These are phyloP conservation scores for Cladobotryum protrusum DNA, from an alignment of 2,329 filamentous ascomycete species.

Conservation along the genomic window DNA sequence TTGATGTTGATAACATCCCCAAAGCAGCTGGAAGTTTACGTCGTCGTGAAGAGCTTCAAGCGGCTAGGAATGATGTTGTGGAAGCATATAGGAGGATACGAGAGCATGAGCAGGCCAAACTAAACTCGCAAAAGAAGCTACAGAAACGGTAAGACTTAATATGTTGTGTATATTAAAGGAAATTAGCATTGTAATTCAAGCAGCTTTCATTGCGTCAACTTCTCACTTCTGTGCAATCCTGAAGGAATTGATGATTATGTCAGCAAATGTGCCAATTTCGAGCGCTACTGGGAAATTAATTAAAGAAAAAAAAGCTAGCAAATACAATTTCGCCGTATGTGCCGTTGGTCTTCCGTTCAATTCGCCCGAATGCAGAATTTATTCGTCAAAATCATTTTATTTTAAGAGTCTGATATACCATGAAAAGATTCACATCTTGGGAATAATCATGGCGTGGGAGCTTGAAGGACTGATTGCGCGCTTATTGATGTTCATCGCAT, in stretches of 20 bases:
- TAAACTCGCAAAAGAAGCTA: slow-evolving; percentile 13
- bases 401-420: slow-evolving; percentile 20
- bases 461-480: slow-evolving; percentile 33
- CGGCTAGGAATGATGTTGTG: slow-evolving; percentile 29
- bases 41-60: slow-evolving; percentile 34
- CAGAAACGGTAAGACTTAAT: neutral
- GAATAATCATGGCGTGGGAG: slow-evolving; percentile 29
- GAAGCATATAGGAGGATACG: slow-evolving; percentile 34
- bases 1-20: slow-evolving; percentile 31
- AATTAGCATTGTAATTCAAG: neutral
- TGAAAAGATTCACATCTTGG: slow-evolving; percentile 17
- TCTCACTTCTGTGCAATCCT: neutral
- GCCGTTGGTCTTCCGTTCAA: slow-evolving; percentile 22
- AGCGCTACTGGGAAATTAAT: neutral
- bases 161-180: neutral
- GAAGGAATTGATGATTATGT: neutral
- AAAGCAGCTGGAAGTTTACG: slow-evolving; percentile 34
- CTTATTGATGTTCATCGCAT: slow-evolving; percentile 31
- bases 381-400: slow-evolving; percentile 12
- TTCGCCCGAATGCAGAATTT: slow-evolving; percentile 19
- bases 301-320: neutral
- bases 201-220: neutral
- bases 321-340: neutral
- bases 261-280: neutral
- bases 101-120: slow-evolving; percentile 32